phyloP scores from a whole-genome alignment of 2,329 filamentous ascomycete genomes.

The Emmonsiellopsis sp. region DNA sequence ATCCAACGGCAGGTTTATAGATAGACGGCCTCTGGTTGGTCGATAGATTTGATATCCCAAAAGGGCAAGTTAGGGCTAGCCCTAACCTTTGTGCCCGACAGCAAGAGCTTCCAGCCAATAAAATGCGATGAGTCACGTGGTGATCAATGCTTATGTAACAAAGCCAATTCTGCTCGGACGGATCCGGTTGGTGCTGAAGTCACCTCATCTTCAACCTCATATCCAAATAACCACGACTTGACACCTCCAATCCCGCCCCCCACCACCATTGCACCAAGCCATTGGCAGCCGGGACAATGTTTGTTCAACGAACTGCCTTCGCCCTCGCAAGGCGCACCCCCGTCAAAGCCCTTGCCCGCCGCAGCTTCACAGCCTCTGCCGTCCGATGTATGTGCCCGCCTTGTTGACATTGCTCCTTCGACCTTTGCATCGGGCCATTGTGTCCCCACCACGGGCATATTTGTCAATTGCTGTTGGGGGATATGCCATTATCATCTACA shows the following conservation, averaged over 20 bases:
- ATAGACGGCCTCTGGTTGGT: neutral
- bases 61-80: slow-evolving; percentile 1
- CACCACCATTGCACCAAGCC: neutral
- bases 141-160: neutral
- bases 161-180: neutral
- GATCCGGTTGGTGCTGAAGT: neutral
- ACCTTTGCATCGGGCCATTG: slow-evolving; percentile 1
- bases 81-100: neutral
- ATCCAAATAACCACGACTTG: neutral
- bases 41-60: neutral
- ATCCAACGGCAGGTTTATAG: neutral
- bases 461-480: neutral
- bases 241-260: neutral
- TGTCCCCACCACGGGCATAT: neutral
- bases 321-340: slow-evolving; percentile 37
- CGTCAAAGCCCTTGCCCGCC: slow-evolving; percentile 31
- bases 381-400: slow-evolving; percentile 35
- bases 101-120: neutral
- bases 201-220: slow-evolving; percentile 1
- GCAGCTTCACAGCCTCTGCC: slow-evolving; percentile 37
- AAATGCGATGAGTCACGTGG: neutral
- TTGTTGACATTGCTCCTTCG: slow-evolving; percentile 3
- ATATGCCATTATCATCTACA: too few species aligned
- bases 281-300: slow-evolving; percentile 27
- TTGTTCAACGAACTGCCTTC: slow-evolving; percentile 38